A percentile compares a stretch with the other conserved stretches of the same genome.
These are phyloP conservation scores for Rhizoctonia solani DNA, from an alignment of 1,284 basidiomycete species.

Conservation along the genomic window DNA sequence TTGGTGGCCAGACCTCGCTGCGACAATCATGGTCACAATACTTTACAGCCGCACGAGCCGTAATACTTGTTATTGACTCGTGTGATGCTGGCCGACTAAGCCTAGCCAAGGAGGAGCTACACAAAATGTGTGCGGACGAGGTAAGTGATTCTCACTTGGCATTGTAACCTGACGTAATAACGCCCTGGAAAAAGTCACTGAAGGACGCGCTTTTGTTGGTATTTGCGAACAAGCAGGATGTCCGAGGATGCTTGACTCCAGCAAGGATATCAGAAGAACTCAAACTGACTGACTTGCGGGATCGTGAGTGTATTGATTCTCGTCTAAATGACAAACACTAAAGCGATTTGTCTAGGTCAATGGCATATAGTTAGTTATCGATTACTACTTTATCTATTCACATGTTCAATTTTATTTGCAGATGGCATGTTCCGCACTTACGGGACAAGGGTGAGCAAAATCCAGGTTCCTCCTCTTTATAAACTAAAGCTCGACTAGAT, in stretches of 20 bases:
- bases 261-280: conserved; percentile 36
- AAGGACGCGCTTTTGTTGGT: conserved; percentile 52
- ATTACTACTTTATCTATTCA: background rate
- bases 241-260: conserved; percentile 49
- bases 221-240: conserved; percentile 65
- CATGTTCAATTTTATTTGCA: conserved; percentile 6
- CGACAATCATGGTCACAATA: conserved; percentile 46
- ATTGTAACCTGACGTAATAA: background rate
- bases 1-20: conserved; percentile 46
- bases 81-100: conserved; percentile 44
- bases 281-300: conserved; percentile 33
- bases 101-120: conserved; percentile 42
- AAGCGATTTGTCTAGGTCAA: conserved; percentile 20
- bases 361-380: conserved; percentile 35
- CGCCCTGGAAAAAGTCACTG: conserved; percentile 17
- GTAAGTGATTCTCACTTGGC: conserved; percentile 24
- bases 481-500: background rate
- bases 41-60: conserved; percentile 44
- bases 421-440: conserved; percentile 37
- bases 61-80: conserved; percentile 47
- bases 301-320: conserved; percentile 25
- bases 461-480: background rate
- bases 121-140: conserved; percentile 45
- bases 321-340: background rate
- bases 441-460: conserved; percentile 33